phyloP scores from a whole-genome alignment of 441 rosid species.

The Gossypium davidsonii region DNA sequence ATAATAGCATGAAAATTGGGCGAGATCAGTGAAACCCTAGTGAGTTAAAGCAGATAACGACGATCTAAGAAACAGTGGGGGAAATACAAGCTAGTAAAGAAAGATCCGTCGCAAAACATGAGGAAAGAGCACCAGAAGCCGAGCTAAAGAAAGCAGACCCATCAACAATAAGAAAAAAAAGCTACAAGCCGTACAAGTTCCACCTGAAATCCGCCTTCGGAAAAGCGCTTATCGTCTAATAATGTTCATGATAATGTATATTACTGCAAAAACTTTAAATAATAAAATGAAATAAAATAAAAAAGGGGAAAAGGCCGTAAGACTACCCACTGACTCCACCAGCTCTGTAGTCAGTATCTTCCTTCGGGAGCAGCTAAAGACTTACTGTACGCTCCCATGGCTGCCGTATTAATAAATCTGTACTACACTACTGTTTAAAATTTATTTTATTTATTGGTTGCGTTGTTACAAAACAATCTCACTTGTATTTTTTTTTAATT shows the following conservation, averaged over 20 bases:
- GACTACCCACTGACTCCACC: neutral
- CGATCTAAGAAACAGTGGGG: neutral
- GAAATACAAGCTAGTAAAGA: neutral
- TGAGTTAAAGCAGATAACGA: neutral
- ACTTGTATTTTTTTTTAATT: too few relatives aligned
- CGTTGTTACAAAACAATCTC: too few relatives aligned
- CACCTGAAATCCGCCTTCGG: conserved; percentile 8
- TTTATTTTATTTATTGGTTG: too few relatives aligned
- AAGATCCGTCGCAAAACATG: neutral
- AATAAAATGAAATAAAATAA: neutral
- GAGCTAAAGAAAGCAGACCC: neutral
- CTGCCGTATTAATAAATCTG: neutral
- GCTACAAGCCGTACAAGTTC: neutral
- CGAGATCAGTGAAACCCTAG: conserved; percentile 3
- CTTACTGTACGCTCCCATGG: neutral
- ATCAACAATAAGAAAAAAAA: neutral
- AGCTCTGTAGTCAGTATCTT: neutral
- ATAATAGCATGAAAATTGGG: neutral
- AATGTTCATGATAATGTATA: neutral
- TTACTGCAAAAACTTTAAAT: neutral
- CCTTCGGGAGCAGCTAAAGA: neutral
- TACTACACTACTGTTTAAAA: neutral
- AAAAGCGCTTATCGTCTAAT: neutral
- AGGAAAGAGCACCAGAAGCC: neutral
- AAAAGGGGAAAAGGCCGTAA: neutral